Evolutionary conservation across 2,329 filamentous ascomycete species (phyloP), one percentile per base, ranked within the genome.

Genomic region (Clarireedia hainanense): DNA sequence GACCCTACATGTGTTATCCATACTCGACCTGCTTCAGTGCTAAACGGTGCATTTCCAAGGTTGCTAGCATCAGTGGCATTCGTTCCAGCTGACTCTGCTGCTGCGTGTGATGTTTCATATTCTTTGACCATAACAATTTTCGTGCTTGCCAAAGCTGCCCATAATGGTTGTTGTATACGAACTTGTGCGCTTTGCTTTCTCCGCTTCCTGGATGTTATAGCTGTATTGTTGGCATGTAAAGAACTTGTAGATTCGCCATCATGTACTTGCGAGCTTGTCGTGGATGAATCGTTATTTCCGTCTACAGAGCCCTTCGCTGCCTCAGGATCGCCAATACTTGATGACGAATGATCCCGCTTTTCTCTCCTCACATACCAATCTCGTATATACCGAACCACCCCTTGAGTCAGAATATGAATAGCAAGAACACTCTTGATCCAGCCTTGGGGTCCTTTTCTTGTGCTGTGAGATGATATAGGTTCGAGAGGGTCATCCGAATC

Each of bases 121-220:
- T 91, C 91, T 74, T 95, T 94, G 68, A 95, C 85, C 73, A 96
- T 90, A 65, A 94, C 92, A 69, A 96, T 91, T 78, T 96, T 96
- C 68, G 91, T 96, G 74, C 90, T 96, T 51, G 91, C 91, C 64
- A 96, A 81, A 48, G 91, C 91, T 61, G 91, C 90, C 91, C 91
- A 96, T 62, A 96, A 81, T 49, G 91, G 91, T 73, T 96, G 91
- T 68, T 90, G 85, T 70, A 90, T 89, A 71, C 91, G 81, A 63
- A 95, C 90, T 71, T 94, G 89, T 57, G 90, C 91, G 68, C 89
- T 92, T 73, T 95, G 90, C 74, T 94, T 92, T 73, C 88, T 84
- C 74, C 89, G 87, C 75, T 90, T 94, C 73, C 94, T 95, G 61
- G 80, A 82, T 62, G 72, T 74, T 68, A 83, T 75, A 74, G 80